Base-by-base conservation (phyloP, 495 filamentous ascomycete species). In the Penicillium bialowiezense region DNA sequence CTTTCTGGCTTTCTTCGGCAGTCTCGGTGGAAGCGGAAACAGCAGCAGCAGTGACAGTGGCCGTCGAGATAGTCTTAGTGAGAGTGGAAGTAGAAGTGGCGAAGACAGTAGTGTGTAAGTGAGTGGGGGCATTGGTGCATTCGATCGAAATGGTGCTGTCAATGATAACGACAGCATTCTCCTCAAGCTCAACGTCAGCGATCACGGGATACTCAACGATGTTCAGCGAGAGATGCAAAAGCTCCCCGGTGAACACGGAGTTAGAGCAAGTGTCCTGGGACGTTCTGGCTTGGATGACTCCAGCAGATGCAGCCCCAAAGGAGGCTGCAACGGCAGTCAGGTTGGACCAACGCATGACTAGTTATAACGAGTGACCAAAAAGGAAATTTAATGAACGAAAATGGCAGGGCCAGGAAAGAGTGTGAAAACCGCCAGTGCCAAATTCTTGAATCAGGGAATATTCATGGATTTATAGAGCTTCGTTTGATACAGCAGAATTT, bases 61-160 rank as follows among this genome's bases (percentile, higher is more conserved):
- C 53, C 7, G 53, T 51, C 15, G 48, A 56, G 17, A 51, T 48
- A 15, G 53, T 56, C 48, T 56, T 56, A 20, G 53, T 56, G 37
- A 56, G 31, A 31, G 53, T 56, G 9, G 42, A 19, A 20, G 53
- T 56, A 23, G 42, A 19, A 13, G 48, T 43, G 19, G 53, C 53
- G 12, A 23, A 44, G 17, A 56, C 53, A 10, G 53, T 56, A 32
- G 53, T 56, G 37, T 56, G 48, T 29, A 56, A n/a, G 24, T 47
- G 53, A 36, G 53, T 51, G 15, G 53, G 53, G 17, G 42, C 53
- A 42, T 56, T 45, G 9, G 53, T 56, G 38, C 42, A 51, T 6
- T 56, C 53, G 33, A 56, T 56, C 21, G 51, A 36, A 18, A 56
- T 56, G 7, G 53, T 56, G 28, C 51, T 51, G 31, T 51, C 53